Conservation (phyloP, 495 filamentous ascomycete species). For the Xylaria intraflava region DNA sequence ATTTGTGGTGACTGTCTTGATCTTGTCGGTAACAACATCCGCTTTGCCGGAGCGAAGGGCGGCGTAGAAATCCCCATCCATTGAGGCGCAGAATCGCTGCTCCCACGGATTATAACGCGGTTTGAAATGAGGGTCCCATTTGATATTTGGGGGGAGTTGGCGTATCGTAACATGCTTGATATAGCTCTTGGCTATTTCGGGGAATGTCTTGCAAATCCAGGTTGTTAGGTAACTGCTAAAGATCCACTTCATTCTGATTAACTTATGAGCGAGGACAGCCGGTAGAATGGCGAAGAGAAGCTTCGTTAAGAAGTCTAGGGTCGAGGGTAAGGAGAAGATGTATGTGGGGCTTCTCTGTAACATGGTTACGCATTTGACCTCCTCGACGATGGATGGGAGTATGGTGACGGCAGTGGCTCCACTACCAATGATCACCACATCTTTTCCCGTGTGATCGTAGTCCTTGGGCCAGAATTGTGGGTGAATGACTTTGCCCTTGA, state of each 20-base stretch:
- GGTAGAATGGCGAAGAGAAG: slow-evolving; percentile 7
- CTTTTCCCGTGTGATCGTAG: slow-evolving; percentile 44
- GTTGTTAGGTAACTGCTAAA: not conserved
- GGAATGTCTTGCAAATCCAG: slow-evolving; percentile 38
- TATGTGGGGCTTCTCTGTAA: slow-evolving; percentile 55
- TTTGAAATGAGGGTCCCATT: slow-evolving; percentile 62
- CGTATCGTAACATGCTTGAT: slow-evolving; percentile 36
- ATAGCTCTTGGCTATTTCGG: slow-evolving; percentile 40
- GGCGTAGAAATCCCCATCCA: slow-evolving; percentile 66
- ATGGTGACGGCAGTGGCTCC: slow-evolving; percentile 55
- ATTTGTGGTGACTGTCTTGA: slow-evolving; percentile 53
- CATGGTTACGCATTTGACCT: slow-evolving; percentile 48
- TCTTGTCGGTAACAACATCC: slow-evolving; percentile 58
- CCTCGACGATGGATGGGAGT: slow-evolving; percentile 44
- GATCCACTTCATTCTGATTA: not conserved
- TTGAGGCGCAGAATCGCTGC: slow-evolving; percentile 67
- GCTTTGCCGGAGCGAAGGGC: slow-evolving; percentile 52
- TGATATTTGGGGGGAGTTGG: slow-evolving; percentile 50
- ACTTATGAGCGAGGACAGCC: not conserved
- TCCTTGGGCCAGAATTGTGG: slow-evolving; percentile 59
- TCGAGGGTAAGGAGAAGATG: slow-evolving; percentile 45
- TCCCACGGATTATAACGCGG: slow-evolving; percentile 69
- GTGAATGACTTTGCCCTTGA: slow-evolving; percentile 51
- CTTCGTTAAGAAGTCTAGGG: slow-evolving; percentile 7
- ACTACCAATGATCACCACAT: slow-evolving; percentile 49